Percentiles rank a stretch among this genome's conserved stretches.
phyloP scores from a whole-genome alignment of 208 protist species.

The Crithidia expoeki region DNA sequence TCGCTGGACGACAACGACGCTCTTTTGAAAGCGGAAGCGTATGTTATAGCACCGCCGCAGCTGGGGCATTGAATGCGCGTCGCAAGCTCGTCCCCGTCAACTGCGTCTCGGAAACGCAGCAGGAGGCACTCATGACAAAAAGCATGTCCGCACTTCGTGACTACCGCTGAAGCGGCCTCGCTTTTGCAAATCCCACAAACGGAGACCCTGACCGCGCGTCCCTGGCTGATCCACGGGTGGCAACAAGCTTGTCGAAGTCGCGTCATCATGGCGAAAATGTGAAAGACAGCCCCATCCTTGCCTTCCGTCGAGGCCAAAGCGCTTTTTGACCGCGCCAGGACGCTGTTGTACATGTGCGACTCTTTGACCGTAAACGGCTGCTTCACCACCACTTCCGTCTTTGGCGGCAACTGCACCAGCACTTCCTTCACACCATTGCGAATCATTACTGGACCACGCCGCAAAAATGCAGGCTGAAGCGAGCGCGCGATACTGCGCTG shows the following conservation, averaged over 20 bases:
- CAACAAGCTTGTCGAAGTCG: constrained; percentile 93
- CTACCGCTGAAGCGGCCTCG: constrained; percentile 53
- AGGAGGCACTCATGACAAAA: constrained; percentile 91
- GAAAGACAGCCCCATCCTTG: constrained; percentile 66
- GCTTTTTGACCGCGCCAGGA: constrained; percentile 78
- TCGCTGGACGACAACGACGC: constrained; percentile 57
- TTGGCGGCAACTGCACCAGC: constrained; percentile 81
- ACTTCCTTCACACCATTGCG: constrained; percentile 80
- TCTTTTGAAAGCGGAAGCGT: constrained; percentile 70
- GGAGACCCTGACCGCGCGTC: constrained; percentile 54
- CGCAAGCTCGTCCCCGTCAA: constrained; percentile 76
- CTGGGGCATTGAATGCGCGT: constrained; percentile 64
- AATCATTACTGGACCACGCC: constrained; percentile 88
- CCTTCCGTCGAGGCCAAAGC: constrained; percentile 64
- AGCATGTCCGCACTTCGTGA: constrained; percentile 83
- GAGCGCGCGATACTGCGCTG: constrained; percentile 85
- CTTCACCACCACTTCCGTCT: constrained; percentile 70
- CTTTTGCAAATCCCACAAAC: constrained; percentile 84
- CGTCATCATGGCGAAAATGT: constrained; percentile 95
- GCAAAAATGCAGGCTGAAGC: constrained; percentile 88
- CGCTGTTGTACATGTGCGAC: constrained; percentile 86
- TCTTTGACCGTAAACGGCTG: constrained; percentile 76
- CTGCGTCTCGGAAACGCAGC: constrained; percentile 74
- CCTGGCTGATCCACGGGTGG: constrained; percentile 89
- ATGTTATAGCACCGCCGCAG: constrained; percentile 51